These are phyloP conservation scores for Microcyclospora tardicrescens DNA, from an alignment of 2,329 filamentous ascomycete species.

Conservation along the genomic window DNA sequence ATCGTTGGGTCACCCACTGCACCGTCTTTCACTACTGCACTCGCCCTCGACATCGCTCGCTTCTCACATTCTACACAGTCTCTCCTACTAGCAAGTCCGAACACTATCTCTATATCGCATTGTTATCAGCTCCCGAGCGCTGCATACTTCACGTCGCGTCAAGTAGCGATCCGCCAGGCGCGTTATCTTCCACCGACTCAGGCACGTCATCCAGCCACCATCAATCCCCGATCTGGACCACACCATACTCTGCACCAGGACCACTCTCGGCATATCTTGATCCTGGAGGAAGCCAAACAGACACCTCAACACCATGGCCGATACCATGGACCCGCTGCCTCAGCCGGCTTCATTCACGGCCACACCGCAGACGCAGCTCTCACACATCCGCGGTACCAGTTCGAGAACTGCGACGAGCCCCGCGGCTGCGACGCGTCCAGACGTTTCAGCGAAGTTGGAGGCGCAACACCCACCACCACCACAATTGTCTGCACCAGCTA, in stretches of 20 bases:
- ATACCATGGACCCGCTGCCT: too few relatives aligned
- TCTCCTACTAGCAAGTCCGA: too few relatives aligned
- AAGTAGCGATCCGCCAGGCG: too few relatives aligned
- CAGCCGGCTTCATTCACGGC: conserved; percentile 1
- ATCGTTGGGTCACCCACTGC: too few relatives aligned
- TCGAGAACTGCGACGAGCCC: conserved; percentile 3
- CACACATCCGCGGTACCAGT: conserved; percentile 5
- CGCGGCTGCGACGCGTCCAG: conserved; percentile 6
- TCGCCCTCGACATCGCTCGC: too few relatives aligned
- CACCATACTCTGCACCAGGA: background rate
- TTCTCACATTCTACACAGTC: too few relatives aligned
- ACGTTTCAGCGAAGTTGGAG: conserved; percentile 2
- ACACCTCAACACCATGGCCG: conserved; percentile 3
- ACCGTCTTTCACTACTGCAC: too few relatives aligned
- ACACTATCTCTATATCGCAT: too few relatives aligned
- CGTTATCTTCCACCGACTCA: too few relatives aligned
- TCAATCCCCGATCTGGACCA: background rate
- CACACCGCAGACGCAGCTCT: conserved; percentile 6
- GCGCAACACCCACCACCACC: conserved; percentile 5
- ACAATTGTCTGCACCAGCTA: conserved; percentile 16
- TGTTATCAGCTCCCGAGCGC: too few relatives aligned
- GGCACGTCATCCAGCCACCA: conserved; percentile 1
- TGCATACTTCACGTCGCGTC: too few relatives aligned
- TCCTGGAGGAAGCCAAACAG: conserved; percentile 2
- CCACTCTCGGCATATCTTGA: background rate